Percentiles rank a stretch among this genome's conserved stretches.
Evolutionary conservation across 2,329 filamentous ascomycete species (phyloP).

Genomic region (Ceratocystis diversiconidia): DNA sequence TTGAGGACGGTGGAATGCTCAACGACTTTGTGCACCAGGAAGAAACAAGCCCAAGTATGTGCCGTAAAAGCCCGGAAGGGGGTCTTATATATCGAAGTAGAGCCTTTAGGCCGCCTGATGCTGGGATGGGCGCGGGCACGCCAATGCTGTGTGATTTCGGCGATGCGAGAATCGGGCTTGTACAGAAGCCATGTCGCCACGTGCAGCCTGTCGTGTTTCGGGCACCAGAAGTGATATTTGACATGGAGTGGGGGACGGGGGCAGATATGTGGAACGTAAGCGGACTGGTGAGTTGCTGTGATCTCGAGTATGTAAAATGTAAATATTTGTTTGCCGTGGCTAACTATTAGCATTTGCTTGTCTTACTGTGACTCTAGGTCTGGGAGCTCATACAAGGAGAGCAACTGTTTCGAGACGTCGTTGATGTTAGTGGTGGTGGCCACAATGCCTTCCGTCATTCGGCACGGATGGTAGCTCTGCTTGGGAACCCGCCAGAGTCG

Average conservation of each 20-base stretch:
- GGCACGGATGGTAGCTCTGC: conserved; percentile 17
- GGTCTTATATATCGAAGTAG: conserved; percentile 8
- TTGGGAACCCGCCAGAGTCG: conserved; percentile 9
- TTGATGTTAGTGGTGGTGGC: conserved; percentile 6
- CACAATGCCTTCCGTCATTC: conserved; percentile 16
- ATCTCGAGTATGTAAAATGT: not conserved
- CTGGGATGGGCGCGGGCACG: conserved; percentile 5
- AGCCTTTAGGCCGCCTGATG: conserved; percentile 4
- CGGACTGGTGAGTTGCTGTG: conserved; percentile 7
- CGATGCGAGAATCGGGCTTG: conserved; percentile 12
- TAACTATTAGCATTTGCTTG: not conserved
- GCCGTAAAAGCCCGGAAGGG: not conserved
- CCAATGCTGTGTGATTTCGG: conserved; percentile 15
- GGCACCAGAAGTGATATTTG: conserved; percentile 15
- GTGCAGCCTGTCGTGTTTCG: conserved; percentile 15
- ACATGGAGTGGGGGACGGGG: conserved; percentile 14
- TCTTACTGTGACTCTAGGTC: not conserved
- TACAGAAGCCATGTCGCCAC: conserved; percentile 9
- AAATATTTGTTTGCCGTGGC: not conserved
- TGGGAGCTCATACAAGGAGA: conserved; percentile 16
- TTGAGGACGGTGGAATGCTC: conserved; percentile 16
- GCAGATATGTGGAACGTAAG: conserved; percentile 17
- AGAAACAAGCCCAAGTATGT: not conserved
- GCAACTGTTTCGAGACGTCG: conserved; percentile 9
- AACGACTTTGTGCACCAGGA: conserved; percentile 12